These are phyloP conservation scores for Wilcoxina mikolae DNA, from an alignment of 495 filamentous ascomycete genomes.

Conservation along the genomic window DNA sequence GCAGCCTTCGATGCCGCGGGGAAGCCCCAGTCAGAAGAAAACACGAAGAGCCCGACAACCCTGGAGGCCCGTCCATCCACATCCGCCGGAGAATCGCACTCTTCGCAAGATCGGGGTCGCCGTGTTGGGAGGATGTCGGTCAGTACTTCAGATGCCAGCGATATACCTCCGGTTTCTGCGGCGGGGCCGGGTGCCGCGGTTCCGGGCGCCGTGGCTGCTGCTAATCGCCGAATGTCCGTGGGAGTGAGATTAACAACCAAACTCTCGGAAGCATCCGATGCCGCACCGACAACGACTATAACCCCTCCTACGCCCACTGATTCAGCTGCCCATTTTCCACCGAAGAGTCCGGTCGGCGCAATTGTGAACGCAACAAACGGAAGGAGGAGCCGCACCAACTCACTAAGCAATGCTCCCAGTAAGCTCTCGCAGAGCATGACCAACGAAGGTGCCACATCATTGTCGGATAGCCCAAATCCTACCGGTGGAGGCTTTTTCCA, in stretches of 20 bases:
- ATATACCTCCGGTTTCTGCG: slow-evolving; percentile 7
- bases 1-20: background rate
- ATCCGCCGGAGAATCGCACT: slow-evolving; percentile 19
- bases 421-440: slow-evolving; percentile 72
- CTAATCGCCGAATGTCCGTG: background rate
- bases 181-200: background rate
- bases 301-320: slow-evolving; percentile 31
- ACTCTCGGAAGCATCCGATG: background rate
- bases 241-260: background rate
- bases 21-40: slow-evolving; percentile 2
- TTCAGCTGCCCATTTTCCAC: slow-evolving; percentile 28
- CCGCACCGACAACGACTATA: slow-evolving; percentile 21
- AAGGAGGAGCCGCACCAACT: slow-evolving; percentile 44
- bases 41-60: background rate
- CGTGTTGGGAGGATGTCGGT: slow-evolving; percentile 20
- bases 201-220: background rate
- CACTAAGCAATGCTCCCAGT: slow-evolving; percentile 55
- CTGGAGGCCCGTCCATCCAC: slow-evolving; percentile 21
- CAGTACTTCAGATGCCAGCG: slow-evolving; percentile 24
- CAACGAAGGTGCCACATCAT: slow-evolving; percentile 58
- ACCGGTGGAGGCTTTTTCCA: slow-evolving; percentile 65
- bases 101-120: slow-evolving; percentile 20
- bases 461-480: slow-evolving; percentile 30
- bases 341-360: slow-evolving; percentile 21
- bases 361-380: slow-evolving; percentile 53